Percentiles rank a stretch among this genome's conserved stretches.
Conservation (phyloP, 2,329 filamentous ascomycete genomes). For the Colletotrichum chrysophilum region DNA sequence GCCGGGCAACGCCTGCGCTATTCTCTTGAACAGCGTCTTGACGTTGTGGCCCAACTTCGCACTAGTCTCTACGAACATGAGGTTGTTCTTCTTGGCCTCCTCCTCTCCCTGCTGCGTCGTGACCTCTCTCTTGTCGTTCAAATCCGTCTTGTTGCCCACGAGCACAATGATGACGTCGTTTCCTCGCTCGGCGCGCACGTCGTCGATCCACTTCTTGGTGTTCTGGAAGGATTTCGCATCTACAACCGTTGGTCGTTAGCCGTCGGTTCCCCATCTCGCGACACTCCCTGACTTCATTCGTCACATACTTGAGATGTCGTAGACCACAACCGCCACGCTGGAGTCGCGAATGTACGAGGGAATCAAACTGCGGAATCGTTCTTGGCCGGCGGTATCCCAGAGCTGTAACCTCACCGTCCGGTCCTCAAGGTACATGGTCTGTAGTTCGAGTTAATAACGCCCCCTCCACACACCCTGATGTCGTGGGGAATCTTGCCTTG, state of each 20-base stretch:
- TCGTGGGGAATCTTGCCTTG: constrained; percentile 67
- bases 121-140: constrained; percentile 98
- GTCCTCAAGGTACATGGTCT: constrained; percentile 99
- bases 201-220: constrained; percentile 99
- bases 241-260: constrained; percentile 33
- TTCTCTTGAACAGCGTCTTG: constrained; percentile 95
- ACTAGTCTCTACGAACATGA: constrained; percentile 99
- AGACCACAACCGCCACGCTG: constrained; percentile 96
- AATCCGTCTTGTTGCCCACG: constrained; percentile 98
- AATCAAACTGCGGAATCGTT: constrained; percentile 95
- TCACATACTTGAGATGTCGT: constrained; percentile 85
- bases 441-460: background rate
- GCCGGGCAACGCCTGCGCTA: constrained; percentile 94
- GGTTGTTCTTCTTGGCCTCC: constrained; percentile 95
- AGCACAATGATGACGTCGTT: constrained; percentile 99
- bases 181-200: constrained; percentile 93
- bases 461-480: background rate
- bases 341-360: constrained; percentile 99
- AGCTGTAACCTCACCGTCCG: constrained; percentile 95
- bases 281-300: accelerated
- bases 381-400: constrained; percentile 98
- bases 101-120: constrained; percentile 96
- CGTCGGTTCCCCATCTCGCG: background rate
- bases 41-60: constrained; percentile 98
- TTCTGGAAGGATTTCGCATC: constrained; percentile 97